Conservation (phyloP, 2,329 filamentous ascomycete genomes). For the Cladophialophora exuberans region DNA sequence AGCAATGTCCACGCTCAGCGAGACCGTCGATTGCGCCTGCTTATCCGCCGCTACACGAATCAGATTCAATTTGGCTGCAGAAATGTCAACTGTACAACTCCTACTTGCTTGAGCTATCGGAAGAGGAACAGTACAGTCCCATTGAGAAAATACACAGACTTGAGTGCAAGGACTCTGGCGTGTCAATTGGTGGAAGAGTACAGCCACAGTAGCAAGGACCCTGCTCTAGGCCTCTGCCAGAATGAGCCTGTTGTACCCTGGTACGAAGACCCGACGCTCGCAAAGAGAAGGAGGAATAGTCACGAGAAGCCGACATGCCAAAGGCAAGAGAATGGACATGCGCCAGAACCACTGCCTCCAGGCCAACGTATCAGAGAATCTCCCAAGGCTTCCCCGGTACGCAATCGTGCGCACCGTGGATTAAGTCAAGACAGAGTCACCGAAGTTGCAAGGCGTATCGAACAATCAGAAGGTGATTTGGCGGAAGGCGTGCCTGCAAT, state of each 20-base stretch:
- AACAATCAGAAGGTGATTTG: neutral
- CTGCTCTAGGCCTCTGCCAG: conserved; percentile 26
- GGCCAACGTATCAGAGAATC: conserved; percentile 12
- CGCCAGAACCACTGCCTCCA: neutral
- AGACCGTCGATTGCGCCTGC: conserved; percentile 32
- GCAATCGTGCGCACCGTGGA: conserved; percentile 11
- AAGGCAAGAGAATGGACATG: conserved; percentile 15
- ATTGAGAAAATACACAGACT: conserved; percentile 75
- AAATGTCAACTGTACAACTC: conserved; percentile 67
- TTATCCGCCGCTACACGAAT: conserved; percentile 60
- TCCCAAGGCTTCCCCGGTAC: neutral
- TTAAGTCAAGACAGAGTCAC: conserved; percentile 18
- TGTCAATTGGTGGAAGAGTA: conserved; percentile 74
- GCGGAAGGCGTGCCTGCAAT: conserved; percentile 8
- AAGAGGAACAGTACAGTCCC: conserved; percentile 69
- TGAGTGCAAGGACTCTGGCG: conserved; percentile 80
- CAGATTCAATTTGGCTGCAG: conserved; percentile 84
- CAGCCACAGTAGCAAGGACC: conserved; percentile 58
- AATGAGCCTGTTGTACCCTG: conserved; percentile 33
- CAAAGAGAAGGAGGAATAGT: conserved; percentile 25
- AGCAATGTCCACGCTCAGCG: conserved; percentile 24
- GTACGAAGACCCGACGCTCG: conserved; percentile 28
- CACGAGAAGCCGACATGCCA: conserved; percentile 14
- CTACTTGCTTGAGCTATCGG: conserved; percentile 80
- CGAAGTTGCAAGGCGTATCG: conserved; percentile 16